These are phyloP conservation scores for Boeremia exigua DNA, from an alignment of 2,329 filamentous ascomycete species.

Conservation along the genomic window DNA sequence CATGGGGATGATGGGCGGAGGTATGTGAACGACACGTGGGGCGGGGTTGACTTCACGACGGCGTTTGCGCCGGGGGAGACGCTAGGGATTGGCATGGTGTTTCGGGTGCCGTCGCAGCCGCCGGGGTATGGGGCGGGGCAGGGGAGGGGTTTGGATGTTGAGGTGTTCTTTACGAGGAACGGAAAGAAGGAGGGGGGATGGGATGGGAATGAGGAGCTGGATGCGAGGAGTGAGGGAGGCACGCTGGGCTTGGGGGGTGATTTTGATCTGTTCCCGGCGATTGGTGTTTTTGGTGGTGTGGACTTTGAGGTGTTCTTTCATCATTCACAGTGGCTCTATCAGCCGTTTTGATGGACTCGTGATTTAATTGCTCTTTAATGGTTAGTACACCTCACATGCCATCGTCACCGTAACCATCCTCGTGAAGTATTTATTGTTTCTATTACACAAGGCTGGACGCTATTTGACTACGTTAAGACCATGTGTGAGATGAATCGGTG, in stretches of 20 bases:
- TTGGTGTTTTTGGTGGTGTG: conserved; percentile 74
- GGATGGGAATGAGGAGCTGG: conserved; percentile 77
- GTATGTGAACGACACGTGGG: conserved; percentile 77
- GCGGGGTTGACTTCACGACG: conserved; percentile 71
- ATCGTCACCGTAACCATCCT: too few species aligned
- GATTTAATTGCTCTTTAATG: not conserved
- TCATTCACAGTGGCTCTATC: conserved; percentile 63
- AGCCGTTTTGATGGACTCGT: conserved; percentile 20
- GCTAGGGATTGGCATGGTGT: conserved; percentile 74
- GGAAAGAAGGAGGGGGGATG: conserved; percentile 67
- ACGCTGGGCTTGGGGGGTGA: conserved; percentile 72
- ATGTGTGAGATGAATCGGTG: too few species aligned
- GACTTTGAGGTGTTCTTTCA: conserved; percentile 72
- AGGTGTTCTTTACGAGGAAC: conserved; percentile 74
- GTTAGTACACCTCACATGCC: too few species aligned
- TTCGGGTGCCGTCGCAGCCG: conserved; percentile 52
- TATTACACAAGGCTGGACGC: too few species aligned
- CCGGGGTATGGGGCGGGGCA: conserved; percentile 40
- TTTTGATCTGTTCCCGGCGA: conserved; percentile 72
- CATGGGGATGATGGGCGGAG: conserved; percentile 80
- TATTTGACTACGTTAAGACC: too few species aligned
- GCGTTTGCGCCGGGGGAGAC: conserved; percentile 70
- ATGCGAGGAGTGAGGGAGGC: conserved; percentile 66
- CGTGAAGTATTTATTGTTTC: too few species aligned
- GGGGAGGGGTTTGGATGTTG: conserved; percentile 53